Conservation (phyloP, 2,329 filamentous ascomycete species). For the Verticillium nubilum region DNA sequence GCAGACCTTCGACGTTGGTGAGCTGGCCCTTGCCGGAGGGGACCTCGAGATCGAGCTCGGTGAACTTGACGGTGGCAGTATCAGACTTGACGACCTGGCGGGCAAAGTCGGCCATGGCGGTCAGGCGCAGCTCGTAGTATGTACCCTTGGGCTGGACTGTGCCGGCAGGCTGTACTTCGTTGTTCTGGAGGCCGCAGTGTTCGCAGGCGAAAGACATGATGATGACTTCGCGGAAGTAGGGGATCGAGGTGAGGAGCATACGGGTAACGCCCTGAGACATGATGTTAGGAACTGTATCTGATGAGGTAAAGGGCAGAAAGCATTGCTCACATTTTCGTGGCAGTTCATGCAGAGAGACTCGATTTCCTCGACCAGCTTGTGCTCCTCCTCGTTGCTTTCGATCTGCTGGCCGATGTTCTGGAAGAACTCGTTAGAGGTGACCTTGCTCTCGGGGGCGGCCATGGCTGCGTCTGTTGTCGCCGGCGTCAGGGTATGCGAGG, state of each 20-base stretch:
- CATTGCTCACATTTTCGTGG: slow-evolving; percentile 60
- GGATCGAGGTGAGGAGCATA: slow-evolving; percentile 85
- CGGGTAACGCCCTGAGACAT: slow-evolving; percentile 67
- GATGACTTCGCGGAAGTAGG: slow-evolving; percentile 95
- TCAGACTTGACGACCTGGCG: slow-evolving; percentile 92
- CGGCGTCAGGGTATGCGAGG: too few relatives aligned
- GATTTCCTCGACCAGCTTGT: slow-evolving; percentile 58
- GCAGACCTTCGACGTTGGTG: slow-evolving; percentile 86
- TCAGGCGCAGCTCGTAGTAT: slow-evolving; percentile 77
- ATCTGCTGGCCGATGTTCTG: slow-evolving; percentile 58
- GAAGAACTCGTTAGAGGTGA: slow-evolving; percentile 49
- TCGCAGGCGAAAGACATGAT: slow-evolving; percentile 95
- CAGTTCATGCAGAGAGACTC: slow-evolving; percentile 87
- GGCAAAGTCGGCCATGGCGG: slow-evolving; percentile 66
- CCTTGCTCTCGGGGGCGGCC: slow-evolving; percentile 32
- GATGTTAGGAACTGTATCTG: slow-evolving; percentile 9
- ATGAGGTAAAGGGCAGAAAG: neutral
- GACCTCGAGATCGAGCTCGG: slow-evolving; percentile 90
- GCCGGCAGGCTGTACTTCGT: slow-evolving; percentile 88
- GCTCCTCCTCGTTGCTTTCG: slow-evolving; percentile 41
- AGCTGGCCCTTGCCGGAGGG: slow-evolving; percentile 86
- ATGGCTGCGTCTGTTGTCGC: slow-evolving; percentile 24
- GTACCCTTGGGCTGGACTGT: slow-evolving; percentile 85
- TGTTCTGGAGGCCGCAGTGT: slow-evolving; percentile 84
- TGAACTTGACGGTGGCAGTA: slow-evolving; percentile 76